Base-by-base conservation (phyloP, 331 rosid species). In the Arachis monticola region DNA sequence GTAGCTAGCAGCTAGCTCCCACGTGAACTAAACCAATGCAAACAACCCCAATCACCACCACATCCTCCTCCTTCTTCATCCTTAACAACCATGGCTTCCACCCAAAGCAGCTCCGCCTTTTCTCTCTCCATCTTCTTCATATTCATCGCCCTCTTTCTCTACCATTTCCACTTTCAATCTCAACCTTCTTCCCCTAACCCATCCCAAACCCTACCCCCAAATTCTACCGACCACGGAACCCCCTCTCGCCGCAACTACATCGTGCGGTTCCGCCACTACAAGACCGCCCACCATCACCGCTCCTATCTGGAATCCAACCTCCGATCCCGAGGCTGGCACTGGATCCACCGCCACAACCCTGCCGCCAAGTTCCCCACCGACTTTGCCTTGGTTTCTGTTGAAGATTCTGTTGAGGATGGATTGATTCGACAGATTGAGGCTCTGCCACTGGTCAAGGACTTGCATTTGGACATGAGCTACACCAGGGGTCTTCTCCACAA, bases 341-440 rank as follows among this genome's bases (percentile, higher is more conserved):
- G 99, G 99, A 88, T 94, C 88, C 88, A 85, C 65, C 83, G 99
- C 70, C 83, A 82, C 40, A 94, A 94, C 78, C 92, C 97, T 8
- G 97, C 97, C 5, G 38, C 88, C 10, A 79, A 79, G 67, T 94
- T 69, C 67, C 99, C 96, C 10, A 92, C 99, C 35, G 99, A 94
- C 69, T 94, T 92, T n/a, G 99, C 91, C 0, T 73, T 94, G 79
- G 83, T 94, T 13, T 88, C 93, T 64, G 78, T 94, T 66, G 81
- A 81, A 10, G 88, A 92, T 7, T 69, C 83, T 14, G 86, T 65
- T 73, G 83, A 40, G 31, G 84, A 77, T 4, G 47, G 47, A 62
- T 6, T 92, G 75, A 41, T 77, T 2, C 80, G 77, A n/a, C 86
- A 86, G 77, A 80, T 94, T 85, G 80, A 75, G 82, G 82, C 63